Evolutionary conservation across 768 basidiomycete genomes (phyloP), one percentile per base, ranked within the genome.

Genomic region (Tricholoma matsutake): DNA sequence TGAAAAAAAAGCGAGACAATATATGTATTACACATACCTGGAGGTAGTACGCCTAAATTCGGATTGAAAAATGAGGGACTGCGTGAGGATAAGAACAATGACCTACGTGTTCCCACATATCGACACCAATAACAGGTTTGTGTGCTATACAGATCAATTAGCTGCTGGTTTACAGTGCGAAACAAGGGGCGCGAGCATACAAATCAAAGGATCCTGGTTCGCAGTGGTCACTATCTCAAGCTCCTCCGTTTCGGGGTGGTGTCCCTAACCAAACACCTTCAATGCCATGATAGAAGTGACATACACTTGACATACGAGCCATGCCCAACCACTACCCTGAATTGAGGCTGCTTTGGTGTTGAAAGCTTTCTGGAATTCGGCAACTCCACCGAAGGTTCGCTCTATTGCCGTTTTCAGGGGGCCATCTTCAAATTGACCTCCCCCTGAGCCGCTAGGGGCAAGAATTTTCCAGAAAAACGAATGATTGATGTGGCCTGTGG

Each of bases 301-400:
- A 43, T 49, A 25, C 31, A 34, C 18, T 22, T 28, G 39, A 78
- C 81, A 63, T 66, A 88, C 94, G 61, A 99, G 83, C 97, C 97
- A 99, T 49, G 96, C 96, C 97, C 97, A 99, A 2, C 97, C 97
- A 66, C 91, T 94, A 28, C 97, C 97, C 76, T 99, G 97, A 58
- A 99, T 90, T 56, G 83, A 94, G 32, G 90, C 94, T 22, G 96
- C 96, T 63, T 83, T 83, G 25, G 94, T 76, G 75, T 96, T 98
- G 74, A 98, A 84, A 63, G 83, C 81, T 67, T 86, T 88, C 81
- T 96, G 95, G 73, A 98, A 87, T 22, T 76, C 84, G 13, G 95
- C 94, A 56, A 98, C 77, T 3, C 89, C 89, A 11, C 96, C 95
- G 70, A 98, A 99, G 67, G 91, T 89, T 47, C 83, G 78, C 65